Base-by-base conservation (phyloP, 2,329 filamentous ascomycete genomes). In the Clonostachys chloroleuca region DNA sequence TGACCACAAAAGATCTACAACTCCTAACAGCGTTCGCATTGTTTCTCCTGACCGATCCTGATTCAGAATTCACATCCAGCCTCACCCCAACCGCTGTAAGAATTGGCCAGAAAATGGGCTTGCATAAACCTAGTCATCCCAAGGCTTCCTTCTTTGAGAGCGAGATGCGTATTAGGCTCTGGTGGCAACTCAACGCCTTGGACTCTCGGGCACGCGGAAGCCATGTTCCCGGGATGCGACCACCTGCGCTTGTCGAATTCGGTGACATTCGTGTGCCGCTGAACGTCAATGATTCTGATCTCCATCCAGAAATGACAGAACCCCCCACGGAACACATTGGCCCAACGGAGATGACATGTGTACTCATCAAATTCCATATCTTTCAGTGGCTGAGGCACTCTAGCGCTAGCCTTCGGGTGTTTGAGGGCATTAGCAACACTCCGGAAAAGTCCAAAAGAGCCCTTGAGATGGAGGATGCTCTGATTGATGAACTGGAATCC, bases 311-410 rank as follows among this genome's bases (percentile, higher is more conserved):
- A 6, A 78, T 77, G 70, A 62, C 57, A 30, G 66, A 71, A 1
- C 66, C 72, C 1, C 76, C 77, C 0, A 43, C 62, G 3, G 69
- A 75, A 17, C 65, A 74, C 9, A 52, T 55, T 1, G 73, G 74
- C 0, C 78, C 78, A 43, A 83, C 80, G 0, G 77, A 81, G 47
- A 81, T 82, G 73, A 70, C 77, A 0, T 79, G 43, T 3, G 52
- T 59, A 0, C 6, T 59, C 36, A 56, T 62, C 47, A 66, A 65
- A 47, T 63, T 56, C 9, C 58, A 64, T 14, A 51, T 59, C 8
- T 54, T 51, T 1, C 43, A 47, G 17, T 65, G 59, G 57, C 50
- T 61, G 24, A 52, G 52, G 2, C 49, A 52, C 1, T 64, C 61
- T 4, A 42, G 51, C 10, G 52, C 44, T 6, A 55, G 54, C 9